A percentile compares a stretch with the other conserved stretches of the same genome.
phyloP scores from a whole-genome alignment of 1,284 basidiomycete genomes.

The Coniophora puteana region DNA sequence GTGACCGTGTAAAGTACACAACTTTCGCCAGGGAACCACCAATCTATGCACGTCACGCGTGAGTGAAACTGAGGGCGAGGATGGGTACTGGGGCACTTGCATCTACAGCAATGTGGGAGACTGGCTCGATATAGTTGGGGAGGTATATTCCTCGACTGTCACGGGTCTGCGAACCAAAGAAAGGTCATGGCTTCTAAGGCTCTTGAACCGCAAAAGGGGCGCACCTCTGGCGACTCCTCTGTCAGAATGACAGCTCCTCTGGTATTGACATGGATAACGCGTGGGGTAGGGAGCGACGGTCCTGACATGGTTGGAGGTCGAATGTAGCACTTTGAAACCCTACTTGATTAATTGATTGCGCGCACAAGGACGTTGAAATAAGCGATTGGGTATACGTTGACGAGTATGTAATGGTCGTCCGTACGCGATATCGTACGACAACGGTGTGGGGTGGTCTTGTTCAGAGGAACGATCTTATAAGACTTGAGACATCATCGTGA shows the following conservation, averaged over 20 bases:
- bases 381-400: not conserved
- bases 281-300: conserved; percentile 58
- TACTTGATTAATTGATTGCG: no score
- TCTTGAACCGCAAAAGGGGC: conserved; percentile 22
- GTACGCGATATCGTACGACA: conserved; percentile 8
- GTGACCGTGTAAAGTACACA: conserved; percentile 95
- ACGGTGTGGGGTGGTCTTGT: conserved; percentile 6
- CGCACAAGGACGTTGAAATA: not conserved
- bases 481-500: conserved; percentile 2
- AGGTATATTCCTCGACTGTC: conserved; percentile 95
- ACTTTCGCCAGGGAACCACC: conserved; percentile 98
- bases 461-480: conserved; percentile 9
- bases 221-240: conserved; percentile 89
- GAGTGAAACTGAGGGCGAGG: conserved; percentile 5
- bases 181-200: conserved; percentile 3
- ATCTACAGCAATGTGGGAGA: conserved; percentile 95
- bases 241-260: conserved; percentile 86
- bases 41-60: conserved; percentile 72
- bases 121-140: conserved; percentile 92
- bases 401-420: conserved; percentile 2
- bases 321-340: no score
- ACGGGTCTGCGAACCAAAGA: conserved; percentile 56
- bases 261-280: conserved; percentile 82
- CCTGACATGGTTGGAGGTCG: conserved; percentile 29
- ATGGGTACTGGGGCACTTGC: conserved; percentile 47